Evolutionary conservation across 495 filamentous ascomycete species (phyloP).

Genomic region (Jackrogersella multiformis): DNA sequence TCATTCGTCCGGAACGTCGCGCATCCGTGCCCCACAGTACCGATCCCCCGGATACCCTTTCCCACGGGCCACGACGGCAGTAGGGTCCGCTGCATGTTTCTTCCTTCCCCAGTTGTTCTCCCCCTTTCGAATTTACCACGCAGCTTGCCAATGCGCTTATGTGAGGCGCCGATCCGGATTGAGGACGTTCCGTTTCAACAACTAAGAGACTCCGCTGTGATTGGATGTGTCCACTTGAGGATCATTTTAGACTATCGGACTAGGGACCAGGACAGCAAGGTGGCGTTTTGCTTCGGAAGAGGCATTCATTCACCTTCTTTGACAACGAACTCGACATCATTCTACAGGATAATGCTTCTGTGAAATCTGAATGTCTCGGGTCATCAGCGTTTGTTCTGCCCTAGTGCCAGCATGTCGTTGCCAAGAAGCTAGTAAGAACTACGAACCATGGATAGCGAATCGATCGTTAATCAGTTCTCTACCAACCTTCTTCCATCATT

Average conservation of each 20-base stretch:
- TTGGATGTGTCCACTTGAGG: slow-evolving; percentile 4
- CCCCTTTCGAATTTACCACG: neutral
- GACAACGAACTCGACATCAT: neutral
- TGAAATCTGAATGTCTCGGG: neutral
- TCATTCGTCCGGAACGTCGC: slow-evolving; percentile 23
- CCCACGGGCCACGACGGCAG: neutral
- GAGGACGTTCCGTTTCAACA: slow-evolving; percentile 27
- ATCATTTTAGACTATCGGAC: neutral
- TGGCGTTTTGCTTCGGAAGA: slow-evolving; percentile 15
- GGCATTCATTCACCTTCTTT: slow-evolving; percentile 4
- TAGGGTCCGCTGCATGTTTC: slow-evolving; percentile 9
- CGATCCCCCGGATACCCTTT: slow-evolving; percentile 17
- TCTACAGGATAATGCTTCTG: neutral
- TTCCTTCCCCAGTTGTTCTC: neutral
- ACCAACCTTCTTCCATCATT: too few relatives aligned
- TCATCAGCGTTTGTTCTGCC: neutral
- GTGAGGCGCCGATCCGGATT: slow-evolving; percentile 20
- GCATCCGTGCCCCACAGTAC: slow-evolving; percentile 25
- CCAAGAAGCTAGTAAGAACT: neutral
- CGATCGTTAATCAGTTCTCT: too few relatives aligned
- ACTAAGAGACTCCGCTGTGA: neutral
- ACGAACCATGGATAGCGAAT: too few relatives aligned
- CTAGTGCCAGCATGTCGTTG: neutral
- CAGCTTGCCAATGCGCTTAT: slow-evolving; percentile 1
- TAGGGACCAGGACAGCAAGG: neutral